Base-by-base conservation (phyloP, 257 asterid species). In the Coffea eugenioides region DNA sequence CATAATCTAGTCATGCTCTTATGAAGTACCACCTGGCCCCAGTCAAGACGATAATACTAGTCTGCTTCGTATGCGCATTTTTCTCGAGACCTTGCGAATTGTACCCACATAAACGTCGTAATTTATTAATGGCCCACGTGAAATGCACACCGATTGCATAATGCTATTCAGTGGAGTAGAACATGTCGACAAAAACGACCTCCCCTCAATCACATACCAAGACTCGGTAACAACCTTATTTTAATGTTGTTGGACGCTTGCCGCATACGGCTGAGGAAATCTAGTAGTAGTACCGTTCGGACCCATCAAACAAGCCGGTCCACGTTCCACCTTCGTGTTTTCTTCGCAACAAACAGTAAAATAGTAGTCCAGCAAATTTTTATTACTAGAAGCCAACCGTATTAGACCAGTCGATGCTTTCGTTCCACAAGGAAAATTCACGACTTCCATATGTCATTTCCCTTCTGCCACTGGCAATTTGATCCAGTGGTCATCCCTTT, bases 241-340 rank as follows among this genome's bases (percentile, higher is more conserved):
- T 21, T 21, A 25, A 34, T 16, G 25, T 25, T 27, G 34, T 15
- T 43, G 23, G 71, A 41, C 54, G 11, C 21, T 27, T 66, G 10
- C 45, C 18, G 20, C 23, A 36, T 6, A 67, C 46, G 48, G 12
- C 23, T 2, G 7, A 14, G n/a, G 25, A 36, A 36, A 68, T 68
- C 36, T 36, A 68, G 12, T 12, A 67, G 15, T 34, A 54, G 3
- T 56, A 18, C 21, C 23, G 4, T 18, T 34, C 69, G 81, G 86
- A 75, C 86, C 83, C 85, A 82, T 76, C 57, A 49, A 76, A 77
- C 83, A 76, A 65, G 77, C 77, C 80, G 77, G 76, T 79, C 82
- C 85, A 71, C 83, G 65, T 66, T 49, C 57, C 45, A 16, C 25
- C 25, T 66, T 75, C 73, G 75, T 21, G 36, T 56, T 74, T 57